Evolutionary conservation across 2,329 filamentous ascomycete species (phyloP), one percentile per base, ranked within the genome.

Genomic region (Fusarium graminum): DNA sequence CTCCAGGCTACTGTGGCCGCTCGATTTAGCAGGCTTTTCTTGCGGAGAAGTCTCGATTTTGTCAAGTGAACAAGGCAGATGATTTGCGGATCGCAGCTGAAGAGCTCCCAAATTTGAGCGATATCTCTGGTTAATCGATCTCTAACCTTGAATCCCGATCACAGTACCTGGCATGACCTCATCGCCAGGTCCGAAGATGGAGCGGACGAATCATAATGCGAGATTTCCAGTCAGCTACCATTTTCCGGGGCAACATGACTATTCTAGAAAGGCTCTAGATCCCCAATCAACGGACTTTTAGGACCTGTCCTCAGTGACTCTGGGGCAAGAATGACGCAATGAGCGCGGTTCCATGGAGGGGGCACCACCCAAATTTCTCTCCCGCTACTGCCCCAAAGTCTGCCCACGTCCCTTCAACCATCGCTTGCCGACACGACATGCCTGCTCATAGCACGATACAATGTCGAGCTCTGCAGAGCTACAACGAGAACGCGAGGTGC

Each of bases 401-500:
- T 25, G 4, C 17, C 36, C 14, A 25, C 26, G 26, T 38, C 25
- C 19, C 7, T 46, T 14, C 14, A 32, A 12, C 22, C 22, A 43
- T 61, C 29, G 11, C 28, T 22, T 49, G 32, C 16, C 29, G 59
- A 60, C 54, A 55, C 65, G 59, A 42, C 29, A 59, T 52, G 59
- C 60, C 29, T 45, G 38, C 34, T 12, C 39, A 45, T 65, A 16
- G 16, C 13, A 26, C 46, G 14, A 44, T 57, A 63, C 52, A 59
- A 70, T 70, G 70, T 72, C 70, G 7, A 69, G 59, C 63, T 69
- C 71, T 56, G 65, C 59, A 46, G 71, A 73, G 66, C 63, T 61
- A 40, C 72, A 75, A 71, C 74, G 74, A 22, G 73, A 76, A 50
- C 72, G 74, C 26, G 74, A 76, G 59, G 74, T 74, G 39, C 74